Conservation (phyloP, 2,329 filamentous ascomycete genomes). For the Helicocarpus griseus region DNA sequence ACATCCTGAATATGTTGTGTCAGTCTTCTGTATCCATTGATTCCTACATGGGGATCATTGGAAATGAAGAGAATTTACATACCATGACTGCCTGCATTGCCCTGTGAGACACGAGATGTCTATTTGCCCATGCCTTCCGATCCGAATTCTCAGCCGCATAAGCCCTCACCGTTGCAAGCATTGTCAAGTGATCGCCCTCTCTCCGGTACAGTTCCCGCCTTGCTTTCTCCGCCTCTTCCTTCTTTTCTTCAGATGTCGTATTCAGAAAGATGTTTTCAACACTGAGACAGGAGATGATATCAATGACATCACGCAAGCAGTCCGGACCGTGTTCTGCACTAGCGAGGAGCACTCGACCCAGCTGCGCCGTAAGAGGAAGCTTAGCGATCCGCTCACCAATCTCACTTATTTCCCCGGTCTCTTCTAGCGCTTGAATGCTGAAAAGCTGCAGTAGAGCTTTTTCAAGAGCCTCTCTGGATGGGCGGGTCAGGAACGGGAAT, state of each 20-base stretch:
- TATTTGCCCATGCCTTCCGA: slow-evolving; percentile 50
- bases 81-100: slow-evolving; percentile 58
- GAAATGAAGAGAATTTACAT: slow-evolving; percentile 6
- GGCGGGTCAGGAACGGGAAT: slow-evolving; percentile 79
- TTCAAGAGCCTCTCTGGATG: slow-evolving; percentile 66
- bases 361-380: slow-evolving; percentile 70
- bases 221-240: slow-evolving; percentile 48
- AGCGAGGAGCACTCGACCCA: slow-evolving; percentile 74
- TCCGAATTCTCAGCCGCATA: slow-evolving; percentile 50
- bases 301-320: slow-evolving; percentile 73
- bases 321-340: slow-evolving; percentile 60
- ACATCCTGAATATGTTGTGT: slow-evolving; percentile 36
- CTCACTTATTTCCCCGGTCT: slow-evolving; percentile 62
- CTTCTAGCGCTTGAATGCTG: slow-evolving; percentile 64
- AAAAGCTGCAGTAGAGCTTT: slow-evolving; percentile 74
- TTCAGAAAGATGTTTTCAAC: slow-evolving; percentile 56
- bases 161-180: slow-evolving; percentile 50
- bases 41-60: not conserved
- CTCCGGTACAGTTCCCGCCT: slow-evolving; percentile 48
- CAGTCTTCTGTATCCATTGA: not conserved
- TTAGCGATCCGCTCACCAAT: slow-evolving; percentile 68
- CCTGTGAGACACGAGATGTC: slow-evolving; percentile 50
- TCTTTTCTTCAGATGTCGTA: slow-evolving; percentile 49
- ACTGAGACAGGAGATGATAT: slow-evolving; percentile 62
- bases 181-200: slow-evolving; percentile 55